Evolutionary conservation across 306 rosid species (phyloP).

Genomic region (barrel medic (Medicago truncatula)): MtrunA17r5.0-ANR NC_053049.1:35515501-35516000

Average conservation of each 20-base stretch:
- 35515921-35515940: slow-evolving; percentile 15
- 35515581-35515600: slow-evolving; percentile 38
- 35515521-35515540: slow-evolving; percentile 94
- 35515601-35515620: slow-evolving; percentile 24
- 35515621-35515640: background rate
- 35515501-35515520: slow-evolving; percentile 90
- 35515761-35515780: slow-evolving; percentile 19
- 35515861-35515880: slow-evolving; percentile 22
- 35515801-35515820: slow-evolving; percentile 6
- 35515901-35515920: slow-evolving; percentile 12
- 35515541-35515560: slow-evolving; percentile 65
- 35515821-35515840: slow-evolving; percentile 21
- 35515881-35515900: slow-evolving; percentile 1
- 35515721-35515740: background rate
- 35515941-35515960: slow-evolving; percentile 86
- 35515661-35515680: slow-evolving; percentile 14
- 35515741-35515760: background rate
- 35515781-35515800: slow-evolving; percentile 34
- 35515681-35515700: slow-evolving; percentile 31
- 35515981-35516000: slow-evolving; percentile 78
- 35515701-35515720: slow-evolving; percentile 19
- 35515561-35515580: slow-evolving; percentile 71
- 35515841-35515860: slow-evolving; percentile 20
- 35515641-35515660: slow-evolving; percentile 16
- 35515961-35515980: slow-evolving; percentile 55